phyloP scores from a whole-genome alignment of 139 green algal genomes.

The Raphidocelis subcapitata region DNA sequence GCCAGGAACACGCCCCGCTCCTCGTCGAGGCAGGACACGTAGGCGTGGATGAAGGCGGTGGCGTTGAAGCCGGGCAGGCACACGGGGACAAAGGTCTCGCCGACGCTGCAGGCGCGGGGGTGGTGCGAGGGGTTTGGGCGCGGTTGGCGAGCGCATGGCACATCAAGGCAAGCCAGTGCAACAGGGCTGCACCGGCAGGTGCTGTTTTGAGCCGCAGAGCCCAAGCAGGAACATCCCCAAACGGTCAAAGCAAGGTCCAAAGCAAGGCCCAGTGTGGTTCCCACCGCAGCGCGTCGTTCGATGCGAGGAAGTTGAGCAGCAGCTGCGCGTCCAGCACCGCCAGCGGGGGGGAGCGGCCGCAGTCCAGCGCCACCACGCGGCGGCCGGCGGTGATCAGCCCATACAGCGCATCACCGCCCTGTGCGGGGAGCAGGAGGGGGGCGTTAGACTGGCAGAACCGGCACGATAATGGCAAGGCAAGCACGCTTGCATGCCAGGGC shows the following conservation, averaged over 20 bases:
- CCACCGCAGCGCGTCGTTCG: slow-evolving; percentile 32
- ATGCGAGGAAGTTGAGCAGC: slow-evolving; percentile 63
- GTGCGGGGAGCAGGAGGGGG: too few species aligned
- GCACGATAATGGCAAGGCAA: neutral
- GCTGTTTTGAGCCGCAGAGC: too few species aligned
- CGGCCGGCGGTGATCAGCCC: slow-evolving; percentile 42
- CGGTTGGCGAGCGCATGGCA: neutral
- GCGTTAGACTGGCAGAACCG: neutral
- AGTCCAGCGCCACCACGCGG: slow-evolving; percentile 29
- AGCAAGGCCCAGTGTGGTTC: too few species aligned
- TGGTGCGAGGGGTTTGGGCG: neutral
- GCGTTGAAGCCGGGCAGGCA: slow-evolving; percentile 84
- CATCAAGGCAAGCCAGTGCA: too few species aligned
- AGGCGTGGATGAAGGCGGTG: slow-evolving; percentile 79
- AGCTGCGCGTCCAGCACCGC: slow-evolving; percentile 74
- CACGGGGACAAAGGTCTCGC: slow-evolving; percentile 66
- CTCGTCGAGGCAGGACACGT: slow-evolving; percentile 64
- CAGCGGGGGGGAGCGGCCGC: slow-evolving; percentile 30
- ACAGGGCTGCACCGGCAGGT: too few species aligned
- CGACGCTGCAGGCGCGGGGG: neutral
- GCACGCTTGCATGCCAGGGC: neutral
- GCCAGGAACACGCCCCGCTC: slow-evolving; percentile 50
- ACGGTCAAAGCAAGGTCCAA: too few species aligned
- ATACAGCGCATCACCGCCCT: slow-evolving; percentile 39
- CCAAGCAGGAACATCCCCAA: too few species aligned